Percentiles rank a stretch among this genome's conserved stretches.
phyloP scores from a whole-genome alignment of 306 rosid species.

The Prunus davidiana region DNA sequence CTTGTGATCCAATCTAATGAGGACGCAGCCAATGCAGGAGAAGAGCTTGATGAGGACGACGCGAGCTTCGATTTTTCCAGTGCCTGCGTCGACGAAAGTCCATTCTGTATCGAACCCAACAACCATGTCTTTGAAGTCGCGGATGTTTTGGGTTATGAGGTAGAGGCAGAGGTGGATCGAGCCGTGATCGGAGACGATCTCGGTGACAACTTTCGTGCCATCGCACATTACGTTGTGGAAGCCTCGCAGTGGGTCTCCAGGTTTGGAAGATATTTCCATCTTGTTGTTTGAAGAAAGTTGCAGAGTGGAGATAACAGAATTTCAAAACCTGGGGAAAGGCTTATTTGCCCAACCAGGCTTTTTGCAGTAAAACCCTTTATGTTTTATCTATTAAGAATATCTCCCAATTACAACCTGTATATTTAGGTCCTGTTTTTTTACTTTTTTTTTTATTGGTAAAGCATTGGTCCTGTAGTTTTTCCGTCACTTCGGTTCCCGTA shows the following conservation, averaged over 20 bases:
- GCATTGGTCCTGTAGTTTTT: no score
- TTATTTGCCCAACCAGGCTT: no score
- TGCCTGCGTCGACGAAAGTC: background rate
- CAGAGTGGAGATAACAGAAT: no score
- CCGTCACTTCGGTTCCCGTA: no score
- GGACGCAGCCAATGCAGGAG: conserved; percentile 6
- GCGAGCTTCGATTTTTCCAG: background rate
- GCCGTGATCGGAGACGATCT: conserved; percentile 1
- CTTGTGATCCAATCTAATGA: background rate
- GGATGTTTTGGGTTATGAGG: conserved; percentile 8
- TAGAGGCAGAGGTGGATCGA: conserved; percentile 11
- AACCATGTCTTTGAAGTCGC: conserved; percentile 1
- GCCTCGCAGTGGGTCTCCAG: background rate
- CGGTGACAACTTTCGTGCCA: background rate
- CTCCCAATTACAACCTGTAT: no score
- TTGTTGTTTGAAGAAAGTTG: no score
- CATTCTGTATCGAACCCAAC: conserved; percentile 2
- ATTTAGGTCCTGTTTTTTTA: no score
- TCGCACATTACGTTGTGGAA: conserved; percentile 1
- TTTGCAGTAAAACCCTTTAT: no score
- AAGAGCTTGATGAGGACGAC: conserved; percentile 5
- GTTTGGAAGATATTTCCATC: background rate
- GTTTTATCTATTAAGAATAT: no score
- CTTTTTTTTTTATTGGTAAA: no score
- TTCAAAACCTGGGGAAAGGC: no score